These are phyloP conservation scores for Micromonas pusilla DNA, from an alignment of 139 green algal genomes.

Conservation along the genomic window DNA sequence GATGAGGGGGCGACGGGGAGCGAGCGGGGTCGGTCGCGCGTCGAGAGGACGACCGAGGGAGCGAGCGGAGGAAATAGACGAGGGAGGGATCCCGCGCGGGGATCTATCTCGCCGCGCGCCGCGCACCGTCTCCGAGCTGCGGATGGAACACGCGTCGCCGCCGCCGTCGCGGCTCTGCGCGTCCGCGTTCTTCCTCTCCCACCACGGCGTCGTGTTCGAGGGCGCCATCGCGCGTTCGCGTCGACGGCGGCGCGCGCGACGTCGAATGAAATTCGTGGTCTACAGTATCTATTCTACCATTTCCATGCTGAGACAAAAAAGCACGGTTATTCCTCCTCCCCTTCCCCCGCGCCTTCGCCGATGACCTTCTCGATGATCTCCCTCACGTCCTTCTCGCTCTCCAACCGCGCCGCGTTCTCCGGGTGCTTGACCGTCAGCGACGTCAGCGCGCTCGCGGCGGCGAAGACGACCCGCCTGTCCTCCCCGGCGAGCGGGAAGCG, in stretches of 20 bases:
- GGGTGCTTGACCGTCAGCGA: neutral
- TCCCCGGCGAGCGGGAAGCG: no score
- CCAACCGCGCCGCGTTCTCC: neutral
- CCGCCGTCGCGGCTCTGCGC: neutral
- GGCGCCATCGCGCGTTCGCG: neutral
- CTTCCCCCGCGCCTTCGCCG: no score
- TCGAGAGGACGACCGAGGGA: no score
- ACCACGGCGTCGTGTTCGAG: neutral
- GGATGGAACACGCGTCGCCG: neutral
- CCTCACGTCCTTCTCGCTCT: no score
- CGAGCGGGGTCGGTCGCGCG: neutral
- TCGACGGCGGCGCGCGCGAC: neutral
- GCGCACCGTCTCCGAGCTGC: neutral
- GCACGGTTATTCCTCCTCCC: no score
- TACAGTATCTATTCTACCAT: no score
- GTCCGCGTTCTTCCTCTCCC: neutral
- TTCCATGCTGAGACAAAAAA: no score
- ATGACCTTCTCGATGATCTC: no score
- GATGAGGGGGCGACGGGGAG: neutral
- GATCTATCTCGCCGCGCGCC: no score
- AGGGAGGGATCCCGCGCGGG: no score
- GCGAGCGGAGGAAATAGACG: no score
- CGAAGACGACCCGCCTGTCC: neutral
- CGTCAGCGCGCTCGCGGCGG: neutral
- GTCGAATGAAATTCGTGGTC: neutral